A percentile compares a stretch with the other conserved stretches of the same genome.
These are phyloP conservation scores for Tieghemiomyces parasiticus DNA, from an alignment of 192 early-diverging fungal genomes.

Conservation along the genomic window DNA sequence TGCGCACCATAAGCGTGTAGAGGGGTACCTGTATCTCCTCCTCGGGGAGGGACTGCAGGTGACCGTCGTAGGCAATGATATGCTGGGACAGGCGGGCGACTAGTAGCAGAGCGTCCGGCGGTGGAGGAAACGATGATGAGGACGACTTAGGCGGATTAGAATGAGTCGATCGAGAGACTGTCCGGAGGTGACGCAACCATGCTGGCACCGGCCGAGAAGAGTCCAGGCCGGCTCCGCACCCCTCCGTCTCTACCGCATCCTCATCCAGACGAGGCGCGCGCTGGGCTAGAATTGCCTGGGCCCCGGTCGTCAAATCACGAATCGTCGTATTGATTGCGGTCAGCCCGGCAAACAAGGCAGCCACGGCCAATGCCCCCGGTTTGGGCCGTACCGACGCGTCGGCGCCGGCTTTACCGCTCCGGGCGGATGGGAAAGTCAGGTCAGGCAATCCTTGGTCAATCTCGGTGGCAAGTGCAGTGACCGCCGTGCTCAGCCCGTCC, in stretches of 20 bases:
- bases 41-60: slow-evolving; percentile 5
- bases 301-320: background rate
- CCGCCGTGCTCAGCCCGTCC: background rate
- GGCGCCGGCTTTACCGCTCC: background rate
- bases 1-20: slow-evolving; percentile 6
- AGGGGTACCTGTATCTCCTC: slow-evolving; percentile 9
- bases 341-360: background rate
- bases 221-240: background rate
- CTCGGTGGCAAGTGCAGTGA: background rate
- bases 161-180: background rate
- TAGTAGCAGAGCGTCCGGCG: background rate
- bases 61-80: slow-evolving; percentile 10
- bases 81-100: background rate
- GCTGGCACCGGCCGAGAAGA: background rate
- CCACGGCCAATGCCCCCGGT: background rate
- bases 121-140: background rate
- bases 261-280: too few species aligned
- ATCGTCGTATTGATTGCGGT: background rate
- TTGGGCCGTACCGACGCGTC: background rate
- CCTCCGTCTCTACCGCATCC: background rate
- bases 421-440: background rate
- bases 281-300: background rate
- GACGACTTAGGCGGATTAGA: background rate
- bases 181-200: background rate
- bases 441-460: background rate